Conservation (phyloP, 192 early-diverging fungal genomes). For the Coemansia javaensis region DNA sequence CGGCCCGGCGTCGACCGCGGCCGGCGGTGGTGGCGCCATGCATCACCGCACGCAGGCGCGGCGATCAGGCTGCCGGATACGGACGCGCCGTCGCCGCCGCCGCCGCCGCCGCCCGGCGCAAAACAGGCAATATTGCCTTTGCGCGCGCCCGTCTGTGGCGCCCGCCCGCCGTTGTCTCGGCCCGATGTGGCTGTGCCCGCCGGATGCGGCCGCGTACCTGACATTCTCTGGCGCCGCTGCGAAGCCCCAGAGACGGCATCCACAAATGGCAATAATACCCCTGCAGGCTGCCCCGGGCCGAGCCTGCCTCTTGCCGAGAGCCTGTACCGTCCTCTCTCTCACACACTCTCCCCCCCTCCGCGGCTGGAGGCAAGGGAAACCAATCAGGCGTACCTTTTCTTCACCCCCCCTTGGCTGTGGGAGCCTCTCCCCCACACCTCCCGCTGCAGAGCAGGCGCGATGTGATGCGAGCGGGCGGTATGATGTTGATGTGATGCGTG, state of each 20-base stretch:
- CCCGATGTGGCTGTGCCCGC: neutral
- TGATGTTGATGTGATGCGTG: too few relatives aligned
- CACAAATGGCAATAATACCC: neutral
- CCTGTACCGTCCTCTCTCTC: too few relatives aligned
- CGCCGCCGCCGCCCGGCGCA: neutral
- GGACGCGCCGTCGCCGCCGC: neutral
- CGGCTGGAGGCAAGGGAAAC: too few relatives aligned
- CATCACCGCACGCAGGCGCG: neutral
- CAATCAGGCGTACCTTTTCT: too few relatives aligned
- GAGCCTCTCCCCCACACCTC: too few relatives aligned
- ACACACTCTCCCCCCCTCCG: too few relatives aligned
- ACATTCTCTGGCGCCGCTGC: neutral
- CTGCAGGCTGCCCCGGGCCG: too few relatives aligned
- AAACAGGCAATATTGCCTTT: slow-evolving; percentile 1
- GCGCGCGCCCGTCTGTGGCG: neutral
- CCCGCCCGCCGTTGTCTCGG: neutral
- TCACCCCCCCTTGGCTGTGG: too few relatives aligned
- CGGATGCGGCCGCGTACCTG: neutral
- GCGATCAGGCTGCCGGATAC: neutral
- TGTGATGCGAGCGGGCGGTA: too few relatives aligned
- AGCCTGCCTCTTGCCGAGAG: too few relatives aligned
- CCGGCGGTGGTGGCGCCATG: slow-evolving; percentile 2
- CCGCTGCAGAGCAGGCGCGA: too few relatives aligned
- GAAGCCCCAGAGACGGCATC: neutral
- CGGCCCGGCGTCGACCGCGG: too few relatives aligned